Percentiles rank a stretch among this genome's conserved stretches.
Evolutionary conservation across 2,329 filamentous ascomycete species (phyloP).

Genomic region (Rutstroemia sp.): DNA sequence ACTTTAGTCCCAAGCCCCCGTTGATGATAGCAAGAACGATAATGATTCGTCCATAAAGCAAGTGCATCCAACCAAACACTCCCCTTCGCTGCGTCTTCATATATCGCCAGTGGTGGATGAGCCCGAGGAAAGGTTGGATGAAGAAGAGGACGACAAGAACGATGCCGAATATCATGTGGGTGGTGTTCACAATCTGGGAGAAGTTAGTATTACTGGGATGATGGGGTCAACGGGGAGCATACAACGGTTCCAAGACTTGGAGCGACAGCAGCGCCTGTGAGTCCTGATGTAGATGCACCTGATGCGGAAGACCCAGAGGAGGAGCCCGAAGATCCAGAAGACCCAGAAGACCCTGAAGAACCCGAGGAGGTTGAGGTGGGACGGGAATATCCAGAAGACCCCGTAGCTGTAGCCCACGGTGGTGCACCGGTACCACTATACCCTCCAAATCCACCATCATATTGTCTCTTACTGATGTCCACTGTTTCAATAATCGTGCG

Average conservation of each 20-base stretch:
- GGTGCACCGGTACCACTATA: not conserved
- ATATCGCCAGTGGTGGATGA: conserved; percentile 49
- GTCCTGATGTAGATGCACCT: not conserved
- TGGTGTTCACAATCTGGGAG: conserved; percentile 42
- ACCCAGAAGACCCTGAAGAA: not conserved
- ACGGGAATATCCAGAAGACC: not conserved
- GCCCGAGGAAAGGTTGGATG: conserved; percentile 52
- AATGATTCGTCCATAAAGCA: conserved; percentile 54
- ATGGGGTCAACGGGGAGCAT: conserved; percentile 24
- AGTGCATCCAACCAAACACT: conserved; percentile 47
- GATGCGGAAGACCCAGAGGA: not conserved
- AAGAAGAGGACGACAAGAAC: conserved; percentile 46
- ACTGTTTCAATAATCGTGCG: not conserved
- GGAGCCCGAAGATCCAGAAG: not conserved
- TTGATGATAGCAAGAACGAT: conserved; percentile 55
- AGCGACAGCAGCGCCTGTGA: not conserved
- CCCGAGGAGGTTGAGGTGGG: not conserved
- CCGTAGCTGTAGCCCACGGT: conserved; percentile 2
- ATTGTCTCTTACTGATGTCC: not conserved
- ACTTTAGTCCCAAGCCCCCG: conserved; percentile 52
- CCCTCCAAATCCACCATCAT: not conserved
- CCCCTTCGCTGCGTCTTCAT: conserved; percentile 40
- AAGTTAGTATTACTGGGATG: conserved; percentile 11
- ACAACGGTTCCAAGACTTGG: conserved; percentile 27
- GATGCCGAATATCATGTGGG: conserved; percentile 50